Percentiles rank a stretch among this genome's conserved stretches.
These are phyloP conservation scores for Lentinula guzmanii DNA, from an alignment of 768 basidiomycete genomes.

Conservation along the genomic window DNA sequence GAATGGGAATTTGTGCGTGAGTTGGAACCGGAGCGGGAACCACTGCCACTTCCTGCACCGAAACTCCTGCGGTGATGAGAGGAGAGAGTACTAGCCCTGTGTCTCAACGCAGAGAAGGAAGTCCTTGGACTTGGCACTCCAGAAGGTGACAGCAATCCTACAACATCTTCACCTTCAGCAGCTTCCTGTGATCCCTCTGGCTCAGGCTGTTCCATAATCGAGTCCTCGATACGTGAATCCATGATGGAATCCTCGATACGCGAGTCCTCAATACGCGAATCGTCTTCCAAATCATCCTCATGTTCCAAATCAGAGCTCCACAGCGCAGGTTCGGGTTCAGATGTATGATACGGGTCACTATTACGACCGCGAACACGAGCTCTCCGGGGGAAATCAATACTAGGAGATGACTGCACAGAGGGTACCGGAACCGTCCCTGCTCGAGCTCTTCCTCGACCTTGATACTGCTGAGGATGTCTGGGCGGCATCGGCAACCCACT, in stretches of 20 bases:
- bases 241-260: slow-evolving; percentile 3
- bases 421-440: slow-evolving; percentile 26
- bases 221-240: slow-evolving; percentile 15
- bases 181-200: slow-evolving; percentile 52
- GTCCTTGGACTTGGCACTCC: slow-evolving; percentile 41
- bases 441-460: slow-evolving; percentile 21
- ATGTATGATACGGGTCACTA: slow-evolving; percentile 21
- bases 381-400: slow-evolving; percentile 12
- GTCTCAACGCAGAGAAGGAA: slow-evolving; percentile 36
- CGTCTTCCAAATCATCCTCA: slow-evolving; percentile 22
- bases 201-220: slow-evolving; percentile 36
- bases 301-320: slow-evolving; percentile 22
- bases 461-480: slow-evolving; percentile 25
- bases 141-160: slow-evolving; percentile 44
- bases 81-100: slow-evolving; percentile 30
- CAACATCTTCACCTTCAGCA: slow-evolving; percentile 56
- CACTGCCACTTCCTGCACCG: slow-evolving; percentile 22
- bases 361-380: slow-evolving; percentile 18
- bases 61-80: slow-evolving; percentile 23
- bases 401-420: slow-evolving; percentile 10
- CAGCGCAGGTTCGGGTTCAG: slow-evolving; percentile 6
- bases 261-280: slow-evolving; percentile 17
- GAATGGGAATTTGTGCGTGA: slow-evolving; percentile 25
- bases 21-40: slow-evolving; percentile 12
- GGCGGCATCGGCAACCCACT: slow-evolving; percentile 38